These are phyloP conservation scores for Pythium periplocum DNA, from an alignment of 352 stramenopile genomes.

Conservation along the genomic window DNA sequence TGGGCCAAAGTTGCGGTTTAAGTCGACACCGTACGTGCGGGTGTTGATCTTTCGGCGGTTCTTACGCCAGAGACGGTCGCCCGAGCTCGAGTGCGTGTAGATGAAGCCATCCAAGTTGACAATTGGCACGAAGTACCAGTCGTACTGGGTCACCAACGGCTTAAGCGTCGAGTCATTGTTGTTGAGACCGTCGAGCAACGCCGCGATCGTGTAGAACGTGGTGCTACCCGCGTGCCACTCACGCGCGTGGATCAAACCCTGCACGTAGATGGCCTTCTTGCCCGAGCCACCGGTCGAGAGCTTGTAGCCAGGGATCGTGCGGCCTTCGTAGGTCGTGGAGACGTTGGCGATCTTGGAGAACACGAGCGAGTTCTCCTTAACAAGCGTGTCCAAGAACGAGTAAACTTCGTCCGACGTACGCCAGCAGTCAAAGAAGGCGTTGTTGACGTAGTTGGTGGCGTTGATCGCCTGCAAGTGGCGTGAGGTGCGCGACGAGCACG, in stretches of 20 bases:
- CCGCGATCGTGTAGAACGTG: conserved; percentile 22
- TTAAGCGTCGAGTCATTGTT: conserved; percentile 19
- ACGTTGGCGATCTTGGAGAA: conserved; percentile 23
- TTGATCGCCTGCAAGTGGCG: conserved; percentile 12
- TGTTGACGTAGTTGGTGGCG: conserved; percentile 21
- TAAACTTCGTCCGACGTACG: conserved; percentile 18
- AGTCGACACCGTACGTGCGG: conserved; percentile 21
- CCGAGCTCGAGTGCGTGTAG: conserved; percentile 17
- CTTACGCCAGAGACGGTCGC: conserved; percentile 27
- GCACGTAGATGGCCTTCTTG: conserved; percentile 23
- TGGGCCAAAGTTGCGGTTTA: conserved; percentile 32
- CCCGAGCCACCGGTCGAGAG: conserved; percentile 14
- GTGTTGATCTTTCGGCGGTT: conserved; percentile 19
- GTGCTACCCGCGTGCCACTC: conserved; percentile 27
- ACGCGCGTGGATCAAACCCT: conserved; percentile 27
- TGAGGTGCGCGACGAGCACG: conserved; percentile 9
- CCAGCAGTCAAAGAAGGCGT: conserved; percentile 30
- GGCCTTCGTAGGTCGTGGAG: conserved; percentile 18
- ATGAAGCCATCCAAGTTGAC: conserved; percentile 29
- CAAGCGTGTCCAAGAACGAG: conserved; percentile 22
- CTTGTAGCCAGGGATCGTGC: conserved; percentile 24
- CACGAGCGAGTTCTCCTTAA: conserved; percentile 6
- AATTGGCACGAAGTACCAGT: conserved; percentile 32
- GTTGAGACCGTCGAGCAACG: conserved; percentile 19
- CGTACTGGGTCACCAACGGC: conserved; percentile 20